Base-by-base conservation (phyloP, 2,329 filamentous ascomycete genomes). In the Coleophoma cylindrospora region DNA sequence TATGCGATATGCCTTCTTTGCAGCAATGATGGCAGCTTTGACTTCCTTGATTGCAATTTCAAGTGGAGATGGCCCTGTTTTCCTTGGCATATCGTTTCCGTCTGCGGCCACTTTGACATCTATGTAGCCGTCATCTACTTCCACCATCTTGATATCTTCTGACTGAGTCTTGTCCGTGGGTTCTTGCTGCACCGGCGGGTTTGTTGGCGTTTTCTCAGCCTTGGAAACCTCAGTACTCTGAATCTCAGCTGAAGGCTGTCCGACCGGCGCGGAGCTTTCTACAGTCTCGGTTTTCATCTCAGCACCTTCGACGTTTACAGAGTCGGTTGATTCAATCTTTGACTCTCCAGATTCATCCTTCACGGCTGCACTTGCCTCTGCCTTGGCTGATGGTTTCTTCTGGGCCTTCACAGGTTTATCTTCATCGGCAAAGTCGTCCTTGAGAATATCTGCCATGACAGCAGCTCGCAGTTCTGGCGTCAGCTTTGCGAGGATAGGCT, bases 1-100 rank as follows among this genome's bases (percentile, higher is more conserved):
- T 50, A 95, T 86, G 45, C 92, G 89, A 67, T 96, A 97, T 1
- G 83, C 79, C 43, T 88, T 84, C 71, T 95, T 95, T 32, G 91
- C 91, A 6, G 79, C 72, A 50, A 92, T 77, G 67, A 95, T 95
- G 21, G 89, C 87, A 4, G 82, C 78, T 66, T 95, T 92, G 66
- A 97, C 81, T 52, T 85, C 76, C 59, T 84, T 86, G 50, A 89
- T 73, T 12, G 84, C 84, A 54, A 77, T 74, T 56, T 86, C 80
- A n/a, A 85, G 75, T 1, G 81, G 75, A 14, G 67, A 70, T 11
- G 62, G 56, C n/a, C 57, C 43, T 6, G 57, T 54, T 48, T 55
- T 56, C 32, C n/a, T 32, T 22, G 11, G 15, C 21, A 37, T 5
- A 9, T 32, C 36, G 11, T 11, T 33, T 33, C 14, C 8, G 17